Evolutionary conservation across 2,329 filamentous ascomycete species (phyloP), one percentile per base, ranked within the genome.

Genomic region (Pseudogymnoascus sp.): DNA sequence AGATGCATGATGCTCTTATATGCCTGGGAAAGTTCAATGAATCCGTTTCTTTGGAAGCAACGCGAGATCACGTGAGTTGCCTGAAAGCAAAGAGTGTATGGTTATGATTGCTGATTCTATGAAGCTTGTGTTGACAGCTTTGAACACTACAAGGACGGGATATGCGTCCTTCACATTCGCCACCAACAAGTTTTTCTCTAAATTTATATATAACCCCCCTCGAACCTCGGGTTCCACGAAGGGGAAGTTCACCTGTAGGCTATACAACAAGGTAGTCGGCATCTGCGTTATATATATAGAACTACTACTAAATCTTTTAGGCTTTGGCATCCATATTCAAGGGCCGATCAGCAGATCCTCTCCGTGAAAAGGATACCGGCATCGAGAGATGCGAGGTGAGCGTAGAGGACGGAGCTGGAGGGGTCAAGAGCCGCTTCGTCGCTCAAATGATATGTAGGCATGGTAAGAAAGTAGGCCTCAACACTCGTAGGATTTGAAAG

Each of bases 1-100:
- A 83, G 59, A 79, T 93, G 49, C 88, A 91, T 69, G 90, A 93
- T 73, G 82, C 86, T 23, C 81, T 93, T 63, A 79, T 85, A 21
- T 93, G 90, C 73, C 80, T 93, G 25, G 83, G 84, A 70, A 91
- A 91, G 74, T 93, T 93, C 77, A 89, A 87, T 72, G 90, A 93
- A 68, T 84, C 88, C 52, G 89, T 93, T 18, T 89, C 85, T 25
- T 80, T 93, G 41, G 90, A 93, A 73, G 88, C 88, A 35, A 81
- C 83, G 68, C 83, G 81, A 66, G 87, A 91, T 69, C 84, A 83
- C 72, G 88, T 89, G 75, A 61, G 73, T 66, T 6, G 21, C 35
- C 25, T 64, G 66, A 35, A 64, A 72, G 59, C 69, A 69, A 69
- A 66, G 67, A 68, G 38, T 43, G 63, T 64, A 37, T 40, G 5